Evolutionary conservation across 2,329 filamentous ascomycete genomes (phyloP), one percentile per base, ranked within the genome.

Genomic region (Fusarium acutatum): DNA sequence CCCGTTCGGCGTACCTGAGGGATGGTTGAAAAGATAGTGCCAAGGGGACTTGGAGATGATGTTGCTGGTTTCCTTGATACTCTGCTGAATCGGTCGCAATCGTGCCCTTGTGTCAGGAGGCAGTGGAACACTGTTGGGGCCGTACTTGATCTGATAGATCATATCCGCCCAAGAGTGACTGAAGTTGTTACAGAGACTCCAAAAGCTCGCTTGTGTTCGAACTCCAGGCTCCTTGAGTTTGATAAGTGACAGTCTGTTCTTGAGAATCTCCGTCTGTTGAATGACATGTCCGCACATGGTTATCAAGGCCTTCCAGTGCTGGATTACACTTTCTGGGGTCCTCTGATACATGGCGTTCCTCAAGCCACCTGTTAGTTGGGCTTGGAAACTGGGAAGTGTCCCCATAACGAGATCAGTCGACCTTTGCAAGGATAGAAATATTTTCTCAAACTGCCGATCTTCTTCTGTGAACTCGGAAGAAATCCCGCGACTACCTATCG

Each of bases 151-250:
- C 77, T 88, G 88, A 40, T 83, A 84, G 9, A 89, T 91, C 61
- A 94, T 87, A 70, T 92, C 89, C 60, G 88, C 87, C 90, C 92
- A 95, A 13, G 92, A 87, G 75, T 88, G 88, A 72, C 94, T 88
- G 73, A 94, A 94, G 75, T 87, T 88, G 82, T 92, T 94, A 84
- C 93, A 96, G 60, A 95, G 85, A 73, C 89, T 85, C 89, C 90
- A 92, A 80, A 91, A 92, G 22, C 84, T 82, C 6, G 85, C 80
- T 76, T 92, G 89, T 5, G 87, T 90, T 60, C 94, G 88, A 57
- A 94, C 88, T 17, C 90, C 91, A 13, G 94, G 93, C 76, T 97
- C 95, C 80, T 96, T 96, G 17, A 97, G 86, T 80, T 95, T 95
- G 84, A 97, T 94, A 52, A 88, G 87, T 7, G 91, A 94, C 17